Evolutionary conservation across 495 filamentous ascomycete genomes (phyloP).

Genomic region (Aspergillus coremiiformis): DNA sequence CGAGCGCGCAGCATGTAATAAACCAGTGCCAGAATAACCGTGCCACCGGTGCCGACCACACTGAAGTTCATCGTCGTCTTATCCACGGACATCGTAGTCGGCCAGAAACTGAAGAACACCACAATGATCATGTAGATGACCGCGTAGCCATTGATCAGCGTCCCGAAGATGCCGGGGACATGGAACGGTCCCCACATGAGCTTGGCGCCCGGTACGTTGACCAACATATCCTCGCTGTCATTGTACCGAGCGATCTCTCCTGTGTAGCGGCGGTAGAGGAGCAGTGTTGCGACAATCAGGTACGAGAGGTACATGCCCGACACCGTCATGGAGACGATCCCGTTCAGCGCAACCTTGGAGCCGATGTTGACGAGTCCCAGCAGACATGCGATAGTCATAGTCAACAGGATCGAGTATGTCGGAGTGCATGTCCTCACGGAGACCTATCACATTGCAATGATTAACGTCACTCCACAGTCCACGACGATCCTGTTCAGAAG

Average conservation of each 20-base stretch:
- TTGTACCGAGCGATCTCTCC: slow-evolving; percentile 13
- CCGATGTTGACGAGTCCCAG: slow-evolving; percentile 41
- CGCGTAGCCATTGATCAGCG: slow-evolving; percentile 35
- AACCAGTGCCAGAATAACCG: slow-evolving; percentile 25
- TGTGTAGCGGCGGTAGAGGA: slow-evolving; percentile 34
- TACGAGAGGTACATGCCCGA: slow-evolving; percentile 35
- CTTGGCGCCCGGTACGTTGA: slow-evolving; percentile 19
- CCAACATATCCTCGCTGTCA: slow-evolving; percentile 9
- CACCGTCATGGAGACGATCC: slow-evolving; percentile 36
- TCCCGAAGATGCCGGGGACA: slow-evolving; percentile 37
- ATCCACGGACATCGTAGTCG: slow-evolving; percentile 24
- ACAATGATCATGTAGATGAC: slow-evolving; percentile 31
- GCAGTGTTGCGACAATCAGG: slow-evolving; percentile 29
- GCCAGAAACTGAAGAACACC: slow-evolving; percentile 41
- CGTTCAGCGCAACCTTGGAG: slow-evolving; percentile 34
- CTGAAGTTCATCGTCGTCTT: slow-evolving; percentile 42
- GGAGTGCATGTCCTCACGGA: not conserved
- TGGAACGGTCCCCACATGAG: slow-evolving; percentile 45
- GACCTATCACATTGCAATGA: not conserved
- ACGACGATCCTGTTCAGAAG: not conserved
- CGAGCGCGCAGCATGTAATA: slow-evolving; percentile 28
- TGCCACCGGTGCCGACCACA: slow-evolving; percentile 31
- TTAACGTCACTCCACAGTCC: not conserved
- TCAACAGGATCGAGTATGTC: not conserved
- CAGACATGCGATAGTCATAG: slow-evolving; percentile 5